Conservation (phyloP, 208 protist genomes). For the Vickermania ingenoplastis region DNA sequence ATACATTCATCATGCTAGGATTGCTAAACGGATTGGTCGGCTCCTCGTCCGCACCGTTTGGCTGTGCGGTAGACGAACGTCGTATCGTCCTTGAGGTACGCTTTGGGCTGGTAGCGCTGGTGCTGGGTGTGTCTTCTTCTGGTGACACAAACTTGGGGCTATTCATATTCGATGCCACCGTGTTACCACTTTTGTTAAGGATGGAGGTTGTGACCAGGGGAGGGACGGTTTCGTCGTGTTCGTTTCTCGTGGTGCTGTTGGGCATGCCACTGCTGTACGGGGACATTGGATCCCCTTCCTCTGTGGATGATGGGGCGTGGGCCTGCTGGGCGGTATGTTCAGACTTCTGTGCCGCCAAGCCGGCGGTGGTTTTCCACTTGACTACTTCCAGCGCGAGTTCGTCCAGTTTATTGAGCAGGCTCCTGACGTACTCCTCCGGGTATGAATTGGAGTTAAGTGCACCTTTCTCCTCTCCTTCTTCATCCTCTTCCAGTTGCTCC, state of each 20-base stretch:
- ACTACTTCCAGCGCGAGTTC: slow-evolving; percentile 18
- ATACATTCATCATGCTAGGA: not conserved
- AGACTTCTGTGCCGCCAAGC: too few relatives aligned
- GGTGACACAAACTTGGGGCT: not conserved
- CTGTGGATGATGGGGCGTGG: not conserved
- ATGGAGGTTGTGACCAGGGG: not conserved
- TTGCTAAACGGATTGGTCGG: not conserved
- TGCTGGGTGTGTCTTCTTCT: not conserved
- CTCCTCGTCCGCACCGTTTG: not conserved
- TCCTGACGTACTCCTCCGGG: slow-evolving; percentile 15
- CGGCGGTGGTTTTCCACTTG: not conserved
- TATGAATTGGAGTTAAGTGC: not conserved
- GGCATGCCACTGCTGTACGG: not conserved
- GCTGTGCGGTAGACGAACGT: not conserved
- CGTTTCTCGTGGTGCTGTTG: not conserved
- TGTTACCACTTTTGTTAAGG: not conserved
- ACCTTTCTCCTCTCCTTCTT: not conserved
- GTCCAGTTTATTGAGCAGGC: slow-evolving; percentile 24
- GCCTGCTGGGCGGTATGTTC: not conserved
- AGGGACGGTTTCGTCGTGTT: too few relatives aligned
- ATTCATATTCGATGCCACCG: not conserved
- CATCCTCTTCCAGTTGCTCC: not conserved
- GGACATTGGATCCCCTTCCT: too few relatives aligned
- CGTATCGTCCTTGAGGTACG: too few relatives aligned
- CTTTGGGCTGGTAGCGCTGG: not conserved